A percentile compares a stretch with the other conserved stretches of the same genome.
phyloP scores from a whole-genome alignment of 768 basidiomycete genomes.

The Xerocomus spinulosus region DNA sequence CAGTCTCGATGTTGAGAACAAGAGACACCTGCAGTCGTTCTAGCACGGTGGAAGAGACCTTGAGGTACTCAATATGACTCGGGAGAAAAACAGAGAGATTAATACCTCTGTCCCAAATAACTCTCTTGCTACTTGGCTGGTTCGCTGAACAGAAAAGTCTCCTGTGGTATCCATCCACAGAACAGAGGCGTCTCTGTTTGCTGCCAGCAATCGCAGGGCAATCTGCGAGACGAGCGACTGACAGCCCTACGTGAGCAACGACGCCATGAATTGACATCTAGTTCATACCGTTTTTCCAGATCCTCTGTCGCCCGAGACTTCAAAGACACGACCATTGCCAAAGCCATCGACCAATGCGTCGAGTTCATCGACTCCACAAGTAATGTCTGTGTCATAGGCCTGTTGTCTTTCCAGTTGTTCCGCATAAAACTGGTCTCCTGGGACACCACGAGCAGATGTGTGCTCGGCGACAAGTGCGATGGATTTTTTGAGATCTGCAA shows the following conservation, averaged over 20 bases:
- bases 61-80: slow-evolving; percentile 3
- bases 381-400: slow-evolving; percentile 9
- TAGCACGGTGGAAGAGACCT: slow-evolving; percentile 36
- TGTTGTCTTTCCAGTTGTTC: slow-evolving; percentile 12
- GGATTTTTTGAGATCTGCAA: slow-evolving; percentile 44
- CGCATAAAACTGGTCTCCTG: slow-evolving; percentile 27
- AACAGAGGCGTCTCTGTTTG: slow-evolving; percentile 34
- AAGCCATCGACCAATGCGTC: slow-evolving; percentile 52
- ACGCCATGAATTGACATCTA: background rate
- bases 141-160: slow-evolving; percentile 54
- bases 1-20: slow-evolving; percentile 55
- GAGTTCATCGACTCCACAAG: slow-evolving; percentile 42
- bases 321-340: slow-evolving; percentile 50
- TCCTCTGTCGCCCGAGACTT: slow-evolving; percentile 61
- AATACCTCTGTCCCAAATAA: slow-evolving; percentile 25
- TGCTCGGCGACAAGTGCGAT: slow-evolving; percentile 38
- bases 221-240: slow-evolving; percentile 62
- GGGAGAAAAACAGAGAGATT: slow-evolving; percentile 3
- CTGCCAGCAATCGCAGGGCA: slow-evolving; percentile 48
- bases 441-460: slow-evolving; percentile 41
- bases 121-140: slow-evolving; percentile 35
- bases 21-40: slow-evolving; percentile 56
- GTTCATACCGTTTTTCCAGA: slow-evolving; percentile 70
- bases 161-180: slow-evolving; percentile 75
- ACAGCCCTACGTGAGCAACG: slow-evolving; percentile 2